Base-by-base conservation (phyloP, 164 flowering plant species). In the Umbellularia californica region DNA sequence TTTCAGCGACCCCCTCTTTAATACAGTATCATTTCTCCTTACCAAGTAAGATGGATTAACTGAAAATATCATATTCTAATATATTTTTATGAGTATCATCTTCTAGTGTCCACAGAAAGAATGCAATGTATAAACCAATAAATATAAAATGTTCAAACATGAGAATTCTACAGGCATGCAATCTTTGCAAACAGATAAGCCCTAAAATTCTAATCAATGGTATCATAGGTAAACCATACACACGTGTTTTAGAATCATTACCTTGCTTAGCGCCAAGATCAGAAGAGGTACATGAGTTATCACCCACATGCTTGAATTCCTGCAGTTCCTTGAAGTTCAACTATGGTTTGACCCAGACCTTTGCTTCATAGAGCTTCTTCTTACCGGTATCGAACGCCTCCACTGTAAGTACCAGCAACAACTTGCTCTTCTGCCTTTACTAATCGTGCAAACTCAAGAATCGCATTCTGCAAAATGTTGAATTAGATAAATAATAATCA, bases 271-370 rank as follows among this genome's bases (percentile, higher is more conserved):
- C 88, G 67, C 91, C 91, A 4, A 87, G 88, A 79, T 88, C 91
- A 0, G 91, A 82, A 70, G 84, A 47, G 22, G 92, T 87, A 55
- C 82, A 77, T 1, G 83, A 65, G 11, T 89, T 69, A 70, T 84
- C 90, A 55, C 82, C 86, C 58, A 78, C 83, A 41, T 79, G 88
- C 82, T 85, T 90, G 81, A 91, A 91, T 63, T 91, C 93, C 81
- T 86, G 88, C 78, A 91, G 70, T 72, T 91, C 86, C 81, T 88
- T 91, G 81, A 87, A 90, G 70, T 87, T 79, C 88, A 86, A 28
- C 96, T 93, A 91, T 11, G 92, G 89, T 86, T 90, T 90, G 72
- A 87, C 92, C 92, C 90, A 90, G 9, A 91, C 86, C 79, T 91
- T 90, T 1, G 92, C 92, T 75, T 89, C 91, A 76, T 87, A 91